Conservation (phyloP, 225 moss, liverwort and hornwort genomes). For the Rhytidiadelphus loreus region DNA sequence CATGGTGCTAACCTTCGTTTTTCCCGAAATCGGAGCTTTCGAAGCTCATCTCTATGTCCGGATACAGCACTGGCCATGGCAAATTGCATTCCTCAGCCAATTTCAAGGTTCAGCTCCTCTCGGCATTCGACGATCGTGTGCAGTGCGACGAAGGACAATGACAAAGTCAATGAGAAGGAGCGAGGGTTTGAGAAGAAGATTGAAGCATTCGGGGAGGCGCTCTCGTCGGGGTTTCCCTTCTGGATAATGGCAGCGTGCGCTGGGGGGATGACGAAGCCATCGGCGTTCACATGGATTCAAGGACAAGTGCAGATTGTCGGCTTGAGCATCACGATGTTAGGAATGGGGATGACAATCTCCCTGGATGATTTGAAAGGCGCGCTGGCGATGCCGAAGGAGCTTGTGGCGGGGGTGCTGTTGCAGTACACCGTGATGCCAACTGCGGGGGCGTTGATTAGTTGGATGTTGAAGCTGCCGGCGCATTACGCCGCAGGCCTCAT, state of each 20-base stretch:
- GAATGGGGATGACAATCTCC: conserved; percentile 86
- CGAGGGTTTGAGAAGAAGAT: conserved; percentile 25
- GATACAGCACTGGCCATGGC: neutral
- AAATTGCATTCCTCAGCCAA: neutral
- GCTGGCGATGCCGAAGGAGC: conserved; percentile 69
- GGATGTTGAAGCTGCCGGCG: conserved; percentile 43
- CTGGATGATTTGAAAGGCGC: conserved; percentile 67
- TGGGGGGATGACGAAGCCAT: conserved; percentile 43
- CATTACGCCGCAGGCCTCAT: conserved; percentile 81
- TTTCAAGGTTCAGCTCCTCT: neutral
- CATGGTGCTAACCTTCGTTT: neutral
- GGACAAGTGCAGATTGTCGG: conserved; percentile 56
- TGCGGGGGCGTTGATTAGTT: conserved; percentile 50
- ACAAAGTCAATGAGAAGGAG: neutral
- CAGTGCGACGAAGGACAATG: neutral
- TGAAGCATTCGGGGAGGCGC: conserved; percentile 57
- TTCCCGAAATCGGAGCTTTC: neutral
- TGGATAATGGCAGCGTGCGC: conserved; percentile 66
- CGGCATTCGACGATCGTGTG: neutral
- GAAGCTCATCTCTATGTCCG: neutral
- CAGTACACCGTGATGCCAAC: conserved; percentile 95
- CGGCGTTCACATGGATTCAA: conserved; percentile 58
- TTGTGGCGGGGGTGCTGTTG: conserved; percentile 58
- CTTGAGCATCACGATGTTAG: conserved; percentile 73
- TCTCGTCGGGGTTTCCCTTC: conserved; percentile 75